Evolutionary conservation across 805 yeast genomes (phyloP).

Genomic region (Zygosaccharomyces rouxii): DNA sequence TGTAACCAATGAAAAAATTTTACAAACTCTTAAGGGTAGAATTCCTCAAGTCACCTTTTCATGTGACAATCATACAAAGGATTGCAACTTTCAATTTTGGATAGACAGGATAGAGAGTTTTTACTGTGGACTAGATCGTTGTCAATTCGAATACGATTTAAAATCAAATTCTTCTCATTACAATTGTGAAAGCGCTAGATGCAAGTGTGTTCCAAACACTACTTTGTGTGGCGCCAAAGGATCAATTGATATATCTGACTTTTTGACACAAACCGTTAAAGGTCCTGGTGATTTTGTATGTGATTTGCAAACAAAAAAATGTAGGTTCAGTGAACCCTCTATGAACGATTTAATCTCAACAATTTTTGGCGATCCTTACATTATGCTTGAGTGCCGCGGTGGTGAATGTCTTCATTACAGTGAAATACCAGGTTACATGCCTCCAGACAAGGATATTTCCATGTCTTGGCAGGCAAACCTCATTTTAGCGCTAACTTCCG

Average conservation of each 20-base stretch:
- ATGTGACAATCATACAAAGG: conserved; percentile 61
- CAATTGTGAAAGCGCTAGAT: conserved; percentile 70
- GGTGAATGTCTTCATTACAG: conserved; percentile 92
- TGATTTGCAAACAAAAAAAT: conserved; percentile 54
- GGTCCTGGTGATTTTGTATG: conserved; percentile 95
- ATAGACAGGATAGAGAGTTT: conserved; percentile 85
- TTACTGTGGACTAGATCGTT: conserved; percentile 75
- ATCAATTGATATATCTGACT: conserved; percentile 90
- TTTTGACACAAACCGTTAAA: conserved; percentile 77
- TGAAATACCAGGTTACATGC: conserved; percentile 84
- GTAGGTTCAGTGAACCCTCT: conserved; percentile 88
- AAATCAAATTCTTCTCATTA: conserved; percentile 65
- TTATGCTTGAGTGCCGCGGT: conserved; percentile 72
- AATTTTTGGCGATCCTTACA: conserved; percentile 93
- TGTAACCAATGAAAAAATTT: conserved; percentile 84
- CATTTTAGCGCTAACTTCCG: conserved; percentile 38
- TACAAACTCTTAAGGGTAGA: conserved; percentile 72
- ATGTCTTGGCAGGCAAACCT: conserved; percentile 40
- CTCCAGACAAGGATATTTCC: conserved; percentile 45
- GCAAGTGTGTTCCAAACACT: conserved; percentile 86
- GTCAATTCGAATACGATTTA: conserved; percentile 65
- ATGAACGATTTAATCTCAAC: conserved; percentile 88
- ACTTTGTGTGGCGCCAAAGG: conserved; percentile 94
- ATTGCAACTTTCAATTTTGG: conserved; percentile 94
- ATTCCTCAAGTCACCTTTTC: conserved; percentile 90